Conservation (phyloP, 176 grass and related monocot species). For the Areca catechu region DNA sequence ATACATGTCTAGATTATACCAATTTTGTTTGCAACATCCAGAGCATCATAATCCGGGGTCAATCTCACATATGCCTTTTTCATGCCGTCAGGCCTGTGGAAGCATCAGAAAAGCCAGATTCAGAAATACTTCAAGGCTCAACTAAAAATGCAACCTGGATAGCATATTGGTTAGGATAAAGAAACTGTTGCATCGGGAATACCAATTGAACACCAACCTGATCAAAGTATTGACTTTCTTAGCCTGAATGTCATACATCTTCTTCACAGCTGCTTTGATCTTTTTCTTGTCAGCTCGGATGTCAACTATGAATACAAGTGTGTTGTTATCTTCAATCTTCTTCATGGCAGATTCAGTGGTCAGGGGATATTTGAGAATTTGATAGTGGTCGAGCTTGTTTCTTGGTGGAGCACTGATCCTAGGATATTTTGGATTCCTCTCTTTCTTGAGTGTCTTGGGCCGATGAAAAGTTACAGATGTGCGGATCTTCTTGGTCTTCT, state of each 20-base stretch:
- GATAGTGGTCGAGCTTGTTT: constrained; percentile 6
- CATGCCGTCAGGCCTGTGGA: constrained; percentile 4
- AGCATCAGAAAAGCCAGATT: no score
- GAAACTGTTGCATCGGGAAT: no score
- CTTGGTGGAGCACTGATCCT: constrained; percentile 12
- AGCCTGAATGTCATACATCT: constrained; percentile 13
- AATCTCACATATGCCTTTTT: constrained; percentile 14
- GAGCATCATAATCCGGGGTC: constrained; percentile 5
- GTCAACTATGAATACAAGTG: constrained; percentile 7
- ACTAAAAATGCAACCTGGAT: no score
- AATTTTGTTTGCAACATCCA: constrained; percentile 12
- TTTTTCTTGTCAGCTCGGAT: constrained; percentile 11
- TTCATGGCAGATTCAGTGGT: constrained; percentile 12
- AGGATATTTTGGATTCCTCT: constrained; percentile 9
- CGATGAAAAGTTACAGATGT: constrained; percentile 5
- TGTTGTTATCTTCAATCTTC: constrained; percentile 14
- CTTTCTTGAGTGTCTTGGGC: constrained; percentile 2
- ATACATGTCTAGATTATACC: background rate
- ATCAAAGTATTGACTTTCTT: constrained; percentile 15
- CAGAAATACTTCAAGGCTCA: no score
- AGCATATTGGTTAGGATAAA: no score
- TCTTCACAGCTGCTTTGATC: constrained; percentile 9
- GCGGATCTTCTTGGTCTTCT: constrained; percentile 6
- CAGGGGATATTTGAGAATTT: constrained; percentile 8
- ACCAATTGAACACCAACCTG: background rate